Evolutionary conservation across 768 basidiomycete genomes (phyloP).

Genomic region (Rubroboletus pulcherrimus): DNA sequence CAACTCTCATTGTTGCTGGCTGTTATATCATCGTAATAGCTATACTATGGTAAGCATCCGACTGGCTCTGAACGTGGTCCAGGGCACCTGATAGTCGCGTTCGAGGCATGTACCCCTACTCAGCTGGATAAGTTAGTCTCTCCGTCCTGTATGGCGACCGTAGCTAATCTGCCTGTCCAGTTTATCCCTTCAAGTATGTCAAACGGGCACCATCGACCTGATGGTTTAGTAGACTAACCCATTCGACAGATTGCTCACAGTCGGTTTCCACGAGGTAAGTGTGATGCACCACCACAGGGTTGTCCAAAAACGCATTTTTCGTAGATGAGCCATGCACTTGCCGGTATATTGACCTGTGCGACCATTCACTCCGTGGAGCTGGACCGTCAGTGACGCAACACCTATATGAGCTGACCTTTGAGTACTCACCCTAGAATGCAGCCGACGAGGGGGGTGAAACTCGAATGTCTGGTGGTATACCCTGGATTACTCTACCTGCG

Average conservation of each 20-base stretch:
- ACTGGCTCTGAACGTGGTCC: background rate
- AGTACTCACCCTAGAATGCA: constrained; percentile 28
- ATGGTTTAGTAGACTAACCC: constrained; percentile 14
- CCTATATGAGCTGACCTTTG: background rate
- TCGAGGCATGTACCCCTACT: constrained; percentile 75
- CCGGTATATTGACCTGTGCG: constrained; percentile 82
- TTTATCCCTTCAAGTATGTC: constrained; percentile 88
- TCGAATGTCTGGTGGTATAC: constrained; percentile 80
- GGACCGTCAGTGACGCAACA: constrained; percentile 58
- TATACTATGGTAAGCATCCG: constrained; percentile 65
- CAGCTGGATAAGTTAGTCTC: constrained; percentile 64
- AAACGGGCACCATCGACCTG: background rate
- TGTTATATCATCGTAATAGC: constrained; percentile 70
- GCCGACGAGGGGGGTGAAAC: constrained; percentile 89
- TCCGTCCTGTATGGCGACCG: background rate
- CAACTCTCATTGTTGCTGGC: constrained; percentile 77
- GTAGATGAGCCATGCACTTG: constrained; percentile 83
- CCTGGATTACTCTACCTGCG: constrained; percentile 77
- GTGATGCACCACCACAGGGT: constrained; percentile 4
- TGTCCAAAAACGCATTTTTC: background rate
- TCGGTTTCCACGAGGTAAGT: constrained; percentile 82
- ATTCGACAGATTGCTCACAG: constrained; percentile 63
- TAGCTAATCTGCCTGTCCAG: constrained; percentile 35
- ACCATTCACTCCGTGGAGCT: constrained; percentile 80
- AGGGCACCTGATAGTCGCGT: constrained; percentile 1